Percentiles rank a stretch among this genome's conserved stretches.
Evolutionary conservation across 2,329 filamentous ascomycete genomes (phyloP).

Genomic region (Hymenoscyphus fructigenus): DNA sequence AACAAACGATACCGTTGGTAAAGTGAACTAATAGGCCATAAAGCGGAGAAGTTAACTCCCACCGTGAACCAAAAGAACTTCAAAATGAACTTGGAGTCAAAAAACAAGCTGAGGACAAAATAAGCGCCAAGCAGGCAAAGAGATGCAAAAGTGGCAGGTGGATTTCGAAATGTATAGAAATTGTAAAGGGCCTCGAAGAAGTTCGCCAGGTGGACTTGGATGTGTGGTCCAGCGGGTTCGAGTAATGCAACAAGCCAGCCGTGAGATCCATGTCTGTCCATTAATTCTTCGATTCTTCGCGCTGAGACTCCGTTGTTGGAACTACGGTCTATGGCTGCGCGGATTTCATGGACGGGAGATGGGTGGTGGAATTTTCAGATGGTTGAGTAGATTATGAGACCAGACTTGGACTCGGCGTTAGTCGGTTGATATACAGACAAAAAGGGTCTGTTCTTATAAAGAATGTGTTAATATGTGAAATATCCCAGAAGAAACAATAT

Average conservation of each 20-base stretch:
- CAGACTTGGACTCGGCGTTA: constrained; percentile 13
- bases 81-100: constrained; percentile 33
- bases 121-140: constrained; percentile 30
- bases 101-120: constrained; percentile 30
- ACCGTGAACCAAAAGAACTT: constrained; percentile 33
- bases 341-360: constrained; percentile 18
- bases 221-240: constrained; percentile 34
- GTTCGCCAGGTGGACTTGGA: constrained; percentile 39
- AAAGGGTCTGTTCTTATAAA: constrained; percentile 22
- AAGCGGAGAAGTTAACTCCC: constrained; percentile 37
- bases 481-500: constrained; percentile 26
- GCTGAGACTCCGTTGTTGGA: constrained; percentile 36
- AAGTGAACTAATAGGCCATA: constrained; percentile 37
- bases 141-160: constrained; percentile 31
- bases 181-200: constrained; percentile 39
- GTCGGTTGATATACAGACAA: constrained; percentile 16
- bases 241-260: constrained; percentile 35
- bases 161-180: constrained; percentile 41
- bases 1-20: constrained; percentile 39
- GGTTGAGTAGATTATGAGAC: constrained; percentile 23
- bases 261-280: constrained; percentile 39
- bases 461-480: constrained; percentile 28
- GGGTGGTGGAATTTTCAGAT: constrained; percentile 26
- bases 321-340: constrained; percentile 33
- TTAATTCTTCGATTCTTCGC: constrained; percentile 37